phyloP scores from a whole-genome alignment of 169 alveolate species.

The Eimeria zaria region DNA sequence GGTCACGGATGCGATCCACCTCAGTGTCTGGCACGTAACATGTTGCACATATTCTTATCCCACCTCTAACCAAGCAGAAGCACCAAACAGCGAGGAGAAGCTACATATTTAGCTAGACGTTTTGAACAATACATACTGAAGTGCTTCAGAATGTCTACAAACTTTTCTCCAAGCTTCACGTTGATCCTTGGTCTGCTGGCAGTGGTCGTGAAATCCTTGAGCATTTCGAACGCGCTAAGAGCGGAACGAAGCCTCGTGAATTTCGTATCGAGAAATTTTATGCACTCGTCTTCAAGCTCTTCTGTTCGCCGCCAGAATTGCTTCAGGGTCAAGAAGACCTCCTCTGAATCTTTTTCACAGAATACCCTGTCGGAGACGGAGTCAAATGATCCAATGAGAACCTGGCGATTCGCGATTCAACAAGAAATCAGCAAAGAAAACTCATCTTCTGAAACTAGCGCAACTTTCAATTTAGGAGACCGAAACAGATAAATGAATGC shows the following conservation, averaged over 20 bases:
- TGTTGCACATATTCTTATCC: neutral
- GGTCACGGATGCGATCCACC: slow-evolving; percentile 80
- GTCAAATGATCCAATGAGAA: slow-evolving; percentile 89
- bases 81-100: neutral
- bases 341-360: slow-evolving; percentile 89
- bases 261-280: slow-evolving; percentile 88
- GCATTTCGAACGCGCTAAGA: slow-evolving; percentile 97
- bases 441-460: neutral
- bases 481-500: neutral
- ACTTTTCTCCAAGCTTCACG: slow-evolving; percentile 94
- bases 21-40: slow-evolving; percentile 48
- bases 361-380: slow-evolving; percentile 91
- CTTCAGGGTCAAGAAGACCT: slow-evolving; percentile 90
- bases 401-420: slow-evolving; percentile 21
- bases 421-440: neutral
- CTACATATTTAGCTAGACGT: neutral
- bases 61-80: neutral
- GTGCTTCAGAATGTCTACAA: slow-evolving; percentile 93
- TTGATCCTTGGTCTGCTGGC: slow-evolving; percentile 94
- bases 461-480: neutral
- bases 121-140: slow-evolving; percentile 86
- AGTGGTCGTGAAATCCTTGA: slow-evolving; percentile 95
- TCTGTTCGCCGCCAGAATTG: slow-evolving; percentile 92
- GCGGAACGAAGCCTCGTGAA: slow-evolving; percentile 94
- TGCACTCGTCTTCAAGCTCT: slow-evolving; percentile 93